Evolutionary conservation across 2,329 filamentous ascomycete species (phyloP).

Genomic region (Colletotrichum sp.): DNA sequence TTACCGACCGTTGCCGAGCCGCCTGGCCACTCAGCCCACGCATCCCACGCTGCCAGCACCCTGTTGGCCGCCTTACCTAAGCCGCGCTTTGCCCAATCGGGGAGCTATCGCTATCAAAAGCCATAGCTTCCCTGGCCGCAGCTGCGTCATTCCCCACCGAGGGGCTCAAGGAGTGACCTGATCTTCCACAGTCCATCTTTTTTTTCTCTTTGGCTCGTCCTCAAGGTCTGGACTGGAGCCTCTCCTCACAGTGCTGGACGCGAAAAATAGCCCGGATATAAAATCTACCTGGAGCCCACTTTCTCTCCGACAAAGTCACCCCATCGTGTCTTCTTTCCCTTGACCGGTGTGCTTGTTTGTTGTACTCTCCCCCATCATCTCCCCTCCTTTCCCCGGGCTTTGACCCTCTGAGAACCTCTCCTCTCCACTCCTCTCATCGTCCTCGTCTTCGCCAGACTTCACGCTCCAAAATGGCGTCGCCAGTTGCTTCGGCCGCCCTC

Average conservation of each 20-base stretch:
- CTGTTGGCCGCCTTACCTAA: background rate
- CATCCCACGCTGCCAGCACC: background rate
- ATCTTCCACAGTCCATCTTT: background rate
- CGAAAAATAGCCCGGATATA: background rate
- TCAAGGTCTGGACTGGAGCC: background rate
- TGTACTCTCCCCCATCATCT: background rate
- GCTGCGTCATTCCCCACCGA: slow-evolving; percentile 22
- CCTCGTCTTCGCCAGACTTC: background rate
- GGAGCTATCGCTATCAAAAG: background rate
- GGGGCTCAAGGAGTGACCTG: slow-evolving; percentile 21
- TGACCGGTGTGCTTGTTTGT: background rate
- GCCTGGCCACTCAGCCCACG: background rate
- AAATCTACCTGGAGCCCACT: background rate
- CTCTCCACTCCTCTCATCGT: background rate
- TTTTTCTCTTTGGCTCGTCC: background rate
- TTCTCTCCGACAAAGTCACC: background rate
- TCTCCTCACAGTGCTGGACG: background rate
- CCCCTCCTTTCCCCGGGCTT: background rate
- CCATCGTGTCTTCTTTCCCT: background rate
- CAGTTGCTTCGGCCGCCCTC: slow-evolving; percentile 72
- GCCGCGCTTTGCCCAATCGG: background rate
- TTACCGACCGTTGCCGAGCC: slow-evolving; percentile 19
- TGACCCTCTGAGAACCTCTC: background rate
- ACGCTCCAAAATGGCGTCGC: slow-evolving; percentile 46
- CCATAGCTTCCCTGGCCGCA: background rate